Evolutionary conservation across 192 early-diverging fungal genomes (phyloP).

Genomic region (Coemansia sp.): DNA sequence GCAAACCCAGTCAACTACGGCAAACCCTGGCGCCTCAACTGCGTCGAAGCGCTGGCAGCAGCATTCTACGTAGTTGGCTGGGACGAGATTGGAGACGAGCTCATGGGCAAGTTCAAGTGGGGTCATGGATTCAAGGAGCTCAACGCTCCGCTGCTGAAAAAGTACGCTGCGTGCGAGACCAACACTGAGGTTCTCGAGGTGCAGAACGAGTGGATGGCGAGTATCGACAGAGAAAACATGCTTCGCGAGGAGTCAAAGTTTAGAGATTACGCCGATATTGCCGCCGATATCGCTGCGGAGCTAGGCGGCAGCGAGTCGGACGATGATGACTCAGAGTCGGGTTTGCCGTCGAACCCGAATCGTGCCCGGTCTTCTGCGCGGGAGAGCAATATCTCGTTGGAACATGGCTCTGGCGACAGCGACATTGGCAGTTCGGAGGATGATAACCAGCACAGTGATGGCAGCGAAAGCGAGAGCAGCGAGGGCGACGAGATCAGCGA

Average conservation of each 20-base stretch:
- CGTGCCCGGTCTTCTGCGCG: background rate
- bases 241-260: conserved; percentile 42
- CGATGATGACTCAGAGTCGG: background rate
- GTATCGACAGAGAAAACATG: conserved; percentile 70
- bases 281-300: conserved; percentile 13
- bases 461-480: conserved; percentile 12
- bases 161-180: conserved; percentile 77
- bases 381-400: background rate
- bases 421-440: conserved; percentile 3
- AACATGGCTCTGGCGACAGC: conserved; percentile 4
- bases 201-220: conserved; percentile 81
- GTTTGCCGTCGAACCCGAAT: conserved; percentile 18
- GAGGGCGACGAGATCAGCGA: conserved; percentile 25
- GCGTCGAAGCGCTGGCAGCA: conserved; percentile 96
- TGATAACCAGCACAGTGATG: conserved; percentile 6
- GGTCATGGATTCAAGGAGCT: conserved; percentile 92
- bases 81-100: conserved; percentile 68
- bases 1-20: conserved; percentile 99
- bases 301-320: conserved; percentile 3
- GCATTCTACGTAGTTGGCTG: conserved; percentile 88
- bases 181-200: conserved; percentile 71
- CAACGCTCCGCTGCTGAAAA: conserved; percentile 79
- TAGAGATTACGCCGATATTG: conserved; percentile 20
- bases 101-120: conserved; percentile 93
- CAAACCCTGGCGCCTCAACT: conserved; percentile 94